Evolutionary conservation across 1,284 basidiomycete genomes (phyloP), one percentile per base, ranked within the genome.

Genomic region (Hymenochaete sp.): DNA sequence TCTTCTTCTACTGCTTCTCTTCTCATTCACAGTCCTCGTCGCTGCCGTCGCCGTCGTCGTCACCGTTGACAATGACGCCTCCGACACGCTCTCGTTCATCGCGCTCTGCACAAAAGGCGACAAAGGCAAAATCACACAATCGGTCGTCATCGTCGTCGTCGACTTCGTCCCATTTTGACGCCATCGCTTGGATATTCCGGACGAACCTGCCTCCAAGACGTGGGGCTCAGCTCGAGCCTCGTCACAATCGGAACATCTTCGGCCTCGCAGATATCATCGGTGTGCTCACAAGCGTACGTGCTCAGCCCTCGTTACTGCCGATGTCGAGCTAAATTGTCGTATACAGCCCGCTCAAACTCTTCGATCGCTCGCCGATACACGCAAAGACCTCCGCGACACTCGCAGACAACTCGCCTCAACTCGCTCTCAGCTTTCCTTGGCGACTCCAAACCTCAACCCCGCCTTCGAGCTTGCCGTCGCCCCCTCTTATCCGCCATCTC

Each of bases 181-280:
- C 41, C 1, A 31, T 51, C 19, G 33, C 49, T 31, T 84, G 80
- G 80, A 67, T 83, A 44, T 82, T 83, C 58, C 71, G 79, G 54
- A 77, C 74, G 51, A 84, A 81, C 60, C 73, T 83, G 44, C 79
- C 82, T 53, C 72, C 75, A 45, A 68, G 72, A 56, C 67, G 78
- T 48, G 71, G 70, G 46, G 78, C 75, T 44, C 73, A 71, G 45
- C 64, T 79, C 50, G 73, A 75, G 10, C 74, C 79, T 57, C 63
- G 75, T 42, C 75, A 75, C 55, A 77, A 75, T 55, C 68, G 82
- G 45, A 79, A 79, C 52, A 76, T 87, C 55, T 89, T 89, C 53
- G 84, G 86, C 16, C 70, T 89, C 64, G 75, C 81, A 44, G 85
- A 89, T 52, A 77, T 89, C 48, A 62, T 89, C 31, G 71, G 74